Conservation (phyloP, 805 yeast genomes). For the Kluyveromyces dobzhanskii region DNA sequence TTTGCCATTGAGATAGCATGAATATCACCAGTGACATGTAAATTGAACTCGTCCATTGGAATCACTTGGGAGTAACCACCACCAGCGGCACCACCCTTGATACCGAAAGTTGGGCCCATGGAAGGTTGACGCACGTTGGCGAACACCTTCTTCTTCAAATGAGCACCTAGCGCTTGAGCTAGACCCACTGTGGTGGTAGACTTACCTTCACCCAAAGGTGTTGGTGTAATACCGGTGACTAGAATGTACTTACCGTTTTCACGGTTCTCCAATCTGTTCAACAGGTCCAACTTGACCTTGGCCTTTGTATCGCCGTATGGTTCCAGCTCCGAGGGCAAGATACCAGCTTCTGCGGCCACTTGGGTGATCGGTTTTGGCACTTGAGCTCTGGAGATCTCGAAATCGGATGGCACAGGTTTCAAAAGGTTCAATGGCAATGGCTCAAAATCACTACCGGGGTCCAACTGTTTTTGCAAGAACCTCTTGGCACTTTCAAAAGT, state of each 20-base stretch:
- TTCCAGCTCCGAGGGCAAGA: slow-evolving; percentile 60
- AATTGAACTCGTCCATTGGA: slow-evolving; percentile 83
- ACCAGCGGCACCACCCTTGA: slow-evolving; percentile 88
- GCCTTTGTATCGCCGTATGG: slow-evolving; percentile 72
- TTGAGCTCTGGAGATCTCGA: slow-evolving; percentile 69
- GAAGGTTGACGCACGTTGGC: slow-evolving; percentile 85
- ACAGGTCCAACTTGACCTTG: slow-evolving; percentile 56
- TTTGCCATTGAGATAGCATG: slow-evolving; percentile 81
- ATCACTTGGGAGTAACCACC: slow-evolving; percentile 84
- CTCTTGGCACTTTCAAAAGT: slow-evolving; percentile 61
- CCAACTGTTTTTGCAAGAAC: slow-evolving; percentile 18
- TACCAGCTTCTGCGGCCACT: slow-evolving; percentile 63
- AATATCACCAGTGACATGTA: slow-evolving; percentile 81
- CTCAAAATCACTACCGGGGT: slow-evolving; percentile 24
- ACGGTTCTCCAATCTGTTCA: slow-evolving; percentile 52
- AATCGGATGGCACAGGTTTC: slow-evolving; percentile 74
- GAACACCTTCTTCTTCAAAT: slow-evolving; percentile 55
- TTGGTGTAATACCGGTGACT: slow-evolving; percentile 80
- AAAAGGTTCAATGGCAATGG: slow-evolving; percentile 50
- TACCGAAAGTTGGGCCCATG: slow-evolving; percentile 85
- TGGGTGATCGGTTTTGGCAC: slow-evolving; percentile 61
- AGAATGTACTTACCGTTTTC: slow-evolving; percentile 63
- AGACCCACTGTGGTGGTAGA: slow-evolving; percentile 78
- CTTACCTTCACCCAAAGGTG: slow-evolving; percentile 82
- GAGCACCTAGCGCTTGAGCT: slow-evolving; percentile 76